Conservation (phyloP, 2,329 filamentous ascomycete genomes). For the Colletotrichum sp. region DNA sequence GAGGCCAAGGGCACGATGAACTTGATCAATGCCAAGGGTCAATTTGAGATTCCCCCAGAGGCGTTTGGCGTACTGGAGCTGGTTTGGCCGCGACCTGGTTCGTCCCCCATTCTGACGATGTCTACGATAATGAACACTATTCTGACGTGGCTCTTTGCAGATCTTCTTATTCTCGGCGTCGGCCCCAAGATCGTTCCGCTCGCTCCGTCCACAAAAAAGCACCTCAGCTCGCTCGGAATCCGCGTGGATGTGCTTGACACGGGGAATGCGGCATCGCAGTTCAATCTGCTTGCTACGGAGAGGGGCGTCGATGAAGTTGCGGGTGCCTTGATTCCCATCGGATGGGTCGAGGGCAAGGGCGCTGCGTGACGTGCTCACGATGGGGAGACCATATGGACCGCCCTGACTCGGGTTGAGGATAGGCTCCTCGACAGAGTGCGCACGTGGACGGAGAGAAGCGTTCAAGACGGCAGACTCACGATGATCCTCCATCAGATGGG, state of each 20-base stretch:
- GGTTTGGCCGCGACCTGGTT: slow-evolving; percentile 89
- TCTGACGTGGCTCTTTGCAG: slow-evolving; percentile 45
- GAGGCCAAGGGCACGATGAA: slow-evolving; percentile 43
- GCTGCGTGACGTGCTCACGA: slow-evolving; percentile 26
- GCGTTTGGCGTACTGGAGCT: slow-evolving; percentile 78
- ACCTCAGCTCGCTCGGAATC: slow-evolving; percentile 80
- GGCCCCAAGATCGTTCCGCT: slow-evolving; percentile 78
- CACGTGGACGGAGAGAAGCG: background rate
- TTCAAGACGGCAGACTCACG: background rate
- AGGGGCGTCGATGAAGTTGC: slow-evolving; percentile 84
- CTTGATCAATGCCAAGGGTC: slow-evolving; percentile 77
- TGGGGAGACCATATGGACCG: background rate
- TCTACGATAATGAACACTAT: background rate
- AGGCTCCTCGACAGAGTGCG: background rate
- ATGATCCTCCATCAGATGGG: background rate
- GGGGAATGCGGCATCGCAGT: slow-evolving; percentile 90
- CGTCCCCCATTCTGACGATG: slow-evolving; percentile 31
- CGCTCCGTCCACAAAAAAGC: slow-evolving; percentile 73
- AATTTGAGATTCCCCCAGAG: slow-evolving; percentile 76
- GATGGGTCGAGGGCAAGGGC: slow-evolving; percentile 71
- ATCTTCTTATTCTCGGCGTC: slow-evolving; percentile 88
- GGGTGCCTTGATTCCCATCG: slow-evolving; percentile 85
- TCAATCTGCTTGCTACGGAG: slow-evolving; percentile 94
- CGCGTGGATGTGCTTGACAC: slow-evolving; percentile 90
- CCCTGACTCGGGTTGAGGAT: background rate